These are phyloP conservation scores for Dunaliella primolecta DNA, from an alignment of 139 green algal species.

Conservation along the genomic window DNA sequence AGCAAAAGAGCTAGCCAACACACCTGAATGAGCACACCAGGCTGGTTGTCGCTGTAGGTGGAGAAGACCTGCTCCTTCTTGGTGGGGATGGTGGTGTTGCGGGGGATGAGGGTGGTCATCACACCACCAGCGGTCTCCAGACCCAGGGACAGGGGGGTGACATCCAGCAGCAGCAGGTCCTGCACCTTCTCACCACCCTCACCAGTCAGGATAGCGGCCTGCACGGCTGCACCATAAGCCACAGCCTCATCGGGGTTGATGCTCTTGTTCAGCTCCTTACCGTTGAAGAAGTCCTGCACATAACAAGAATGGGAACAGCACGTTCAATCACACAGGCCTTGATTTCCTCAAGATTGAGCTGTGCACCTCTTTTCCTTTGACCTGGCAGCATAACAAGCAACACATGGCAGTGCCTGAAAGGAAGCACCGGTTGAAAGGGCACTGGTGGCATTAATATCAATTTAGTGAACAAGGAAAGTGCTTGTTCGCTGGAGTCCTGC, in stretches of 20 bases:
- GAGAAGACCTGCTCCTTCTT: constrained; percentile 99
- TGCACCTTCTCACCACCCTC: constrained; percentile 93
- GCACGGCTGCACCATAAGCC: constrained; percentile 93
- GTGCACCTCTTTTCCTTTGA: too few relatives aligned
- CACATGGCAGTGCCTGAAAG: too few relatives aligned
- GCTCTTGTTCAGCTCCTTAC: constrained; percentile 98
- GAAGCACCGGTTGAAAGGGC: too few relatives aligned
- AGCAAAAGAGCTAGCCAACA: not conserved
- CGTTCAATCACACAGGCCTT: too few relatives aligned
- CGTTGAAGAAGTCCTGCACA: constrained; percentile 93
- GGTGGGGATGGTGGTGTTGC: constrained; percentile 98
- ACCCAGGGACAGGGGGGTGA: constrained; percentile 92
- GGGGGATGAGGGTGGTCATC: constrained; percentile 88
- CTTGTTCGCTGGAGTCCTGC: too few relatives aligned
- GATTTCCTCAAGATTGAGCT: too few relatives aligned
- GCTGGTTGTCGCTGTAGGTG: constrained; percentile 98
- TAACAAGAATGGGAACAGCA: too few relatives aligned
- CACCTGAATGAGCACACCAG: constrained; percentile 93
- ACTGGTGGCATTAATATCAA: too few relatives aligned
- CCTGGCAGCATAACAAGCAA: too few relatives aligned
- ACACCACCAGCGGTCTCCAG: constrained; percentile 85
- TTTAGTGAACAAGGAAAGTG: too few relatives aligned
- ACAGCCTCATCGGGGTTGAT: constrained; percentile 99
- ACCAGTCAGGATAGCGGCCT: constrained; percentile 94
- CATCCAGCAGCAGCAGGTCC: constrained; percentile 97